Percentiles rank a stretch among this genome's conserved stretches.
phyloP scores from a whole-genome alignment of 75 land plant genomes.

The Selaginella moellendorffii region DNA sequence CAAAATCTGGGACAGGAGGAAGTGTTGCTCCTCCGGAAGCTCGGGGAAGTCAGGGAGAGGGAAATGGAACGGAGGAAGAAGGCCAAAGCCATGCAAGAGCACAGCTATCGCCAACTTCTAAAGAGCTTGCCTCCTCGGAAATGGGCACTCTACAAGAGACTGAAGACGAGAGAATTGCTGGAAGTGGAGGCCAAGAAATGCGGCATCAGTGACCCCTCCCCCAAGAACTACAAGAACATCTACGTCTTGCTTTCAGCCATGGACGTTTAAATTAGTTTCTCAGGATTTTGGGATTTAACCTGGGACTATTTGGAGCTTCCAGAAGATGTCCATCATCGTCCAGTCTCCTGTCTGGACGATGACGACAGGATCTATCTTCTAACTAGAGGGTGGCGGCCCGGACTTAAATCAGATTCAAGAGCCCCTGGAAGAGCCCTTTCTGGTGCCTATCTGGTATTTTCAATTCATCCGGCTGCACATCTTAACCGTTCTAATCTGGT shows the following conservation, averaged over 20 bases:
- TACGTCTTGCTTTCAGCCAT: slow-evolving; percentile 1
- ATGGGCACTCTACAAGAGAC: not conserved
- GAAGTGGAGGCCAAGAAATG: slow-evolving; percentile 1
- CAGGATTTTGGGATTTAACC: not conserved
- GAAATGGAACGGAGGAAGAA: not conserved
- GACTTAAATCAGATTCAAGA: too few species aligned
- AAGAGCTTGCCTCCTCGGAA: not conserved
- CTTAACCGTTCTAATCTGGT: too few species aligned
- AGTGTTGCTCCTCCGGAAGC: not conserved
- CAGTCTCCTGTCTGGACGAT: too few species aligned
- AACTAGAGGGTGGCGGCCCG: too few species aligned
- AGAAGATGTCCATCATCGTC: too few species aligned
- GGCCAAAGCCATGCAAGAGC: slow-evolving; percentile 2
- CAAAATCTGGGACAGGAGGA: slow-evolving; percentile 1
- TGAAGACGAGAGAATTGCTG: not conserved
- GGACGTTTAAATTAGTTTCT: not conserved
- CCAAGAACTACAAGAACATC: slow-evolving; percentile 1
- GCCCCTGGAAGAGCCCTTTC: too few species aligned
- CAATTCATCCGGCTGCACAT: too few species aligned
- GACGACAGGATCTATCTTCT: too few species aligned
- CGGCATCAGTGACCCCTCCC: slow-evolving; percentile 1
- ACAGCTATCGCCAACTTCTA: slow-evolving; percentile 1
- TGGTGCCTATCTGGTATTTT: too few species aligned
- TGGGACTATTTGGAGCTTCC: too few species aligned
- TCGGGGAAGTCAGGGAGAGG: not conserved